Conservation (phyloP, 2,329 filamentous ascomycete species). For the Zymoseptoria brevis region DNA sequence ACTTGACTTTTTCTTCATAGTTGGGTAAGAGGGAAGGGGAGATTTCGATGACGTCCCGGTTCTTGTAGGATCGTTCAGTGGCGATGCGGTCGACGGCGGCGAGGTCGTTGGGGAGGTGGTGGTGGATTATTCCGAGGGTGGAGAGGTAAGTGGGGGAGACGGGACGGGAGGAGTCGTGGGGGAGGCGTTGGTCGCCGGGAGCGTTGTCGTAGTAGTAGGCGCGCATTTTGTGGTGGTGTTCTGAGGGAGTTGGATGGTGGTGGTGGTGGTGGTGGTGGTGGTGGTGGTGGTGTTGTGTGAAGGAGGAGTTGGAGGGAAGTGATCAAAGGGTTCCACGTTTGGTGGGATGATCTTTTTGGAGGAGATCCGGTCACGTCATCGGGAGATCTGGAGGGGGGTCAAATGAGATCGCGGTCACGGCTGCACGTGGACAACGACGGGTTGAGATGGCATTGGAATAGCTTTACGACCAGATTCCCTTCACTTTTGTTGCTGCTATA, state of each 20-base stretch:
- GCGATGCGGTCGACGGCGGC: slow-evolving; percentile 67
- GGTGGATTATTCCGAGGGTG: slow-evolving; percentile 73
- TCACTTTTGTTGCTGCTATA: too few relatives aligned
- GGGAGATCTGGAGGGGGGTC: not conserved
- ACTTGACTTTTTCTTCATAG: slow-evolving; percentile 91
- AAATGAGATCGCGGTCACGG: not conserved
- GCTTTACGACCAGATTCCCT: too few relatives aligned
- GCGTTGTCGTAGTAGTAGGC: slow-evolving; percentile 66
- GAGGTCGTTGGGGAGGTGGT: slow-evolving; percentile 54
- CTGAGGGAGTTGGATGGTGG: too few relatives aligned
- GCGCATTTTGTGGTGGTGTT: slow-evolving; percentile 46
- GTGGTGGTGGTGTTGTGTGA: not conserved
- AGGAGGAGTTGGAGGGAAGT: not conserved
- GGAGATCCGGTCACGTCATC: not conserved
- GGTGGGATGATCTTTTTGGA: too few relatives aligned
- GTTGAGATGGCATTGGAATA: not conserved
- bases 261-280: not conserved
- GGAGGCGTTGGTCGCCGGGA: slow-evolving; percentile 76
- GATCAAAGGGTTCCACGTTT: not conserved
- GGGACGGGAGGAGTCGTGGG: slow-evolving; percentile 73
- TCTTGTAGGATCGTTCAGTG: slow-evolving; percentile 71
- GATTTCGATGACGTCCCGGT: slow-evolving; percentile 87
- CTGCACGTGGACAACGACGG: not conserved
- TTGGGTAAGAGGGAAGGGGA: slow-evolving; percentile 74
- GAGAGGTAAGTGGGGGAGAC: slow-evolving; percentile 60